Evolutionary conservation across 2,329 filamentous ascomycete genomes (phyloP).

Genomic region (Fusarium sublunatum): DNA sequence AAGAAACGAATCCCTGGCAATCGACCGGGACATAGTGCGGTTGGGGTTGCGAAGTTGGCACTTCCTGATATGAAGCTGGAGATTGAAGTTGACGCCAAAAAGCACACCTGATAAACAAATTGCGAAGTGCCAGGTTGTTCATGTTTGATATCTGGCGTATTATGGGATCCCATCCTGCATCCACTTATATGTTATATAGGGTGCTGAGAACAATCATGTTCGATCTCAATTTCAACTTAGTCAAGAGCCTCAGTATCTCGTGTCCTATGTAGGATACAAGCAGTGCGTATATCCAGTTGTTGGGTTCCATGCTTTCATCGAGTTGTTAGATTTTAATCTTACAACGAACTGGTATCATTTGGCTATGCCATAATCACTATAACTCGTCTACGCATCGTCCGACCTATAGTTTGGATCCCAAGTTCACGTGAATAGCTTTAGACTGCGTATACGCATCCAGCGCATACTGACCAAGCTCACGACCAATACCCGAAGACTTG

Average conservation of each 20-base stretch:
- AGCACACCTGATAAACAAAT: background rate
- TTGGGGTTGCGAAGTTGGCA: conserved; percentile 28
- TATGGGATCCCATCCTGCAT: too few relatives aligned
- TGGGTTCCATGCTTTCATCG: too few relatives aligned
- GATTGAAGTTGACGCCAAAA: conserved; percentile 40
- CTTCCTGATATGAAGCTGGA: conserved; percentile 38
- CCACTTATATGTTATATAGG: too few relatives aligned
- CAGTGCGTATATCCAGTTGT: too few relatives aligned
- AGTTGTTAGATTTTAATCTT: background rate
- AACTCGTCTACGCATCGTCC: background rate
- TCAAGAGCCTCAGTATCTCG: too few relatives aligned
- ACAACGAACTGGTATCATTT: conserved; percentile 24
- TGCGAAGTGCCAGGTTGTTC: conserved; percentile 24
- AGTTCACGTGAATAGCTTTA: conserved; percentile 44
- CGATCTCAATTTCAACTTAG: too few relatives aligned
- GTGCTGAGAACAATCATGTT: too few relatives aligned
- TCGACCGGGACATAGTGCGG: conserved; percentile 17
- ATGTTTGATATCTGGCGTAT: too few relatives aligned
- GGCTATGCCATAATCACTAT: background rate
- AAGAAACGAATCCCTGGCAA: conserved; percentile 30
- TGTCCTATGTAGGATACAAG: too few relatives aligned
- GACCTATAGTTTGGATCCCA: conserved; percentile 32
- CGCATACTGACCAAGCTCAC: conserved; percentile 44
- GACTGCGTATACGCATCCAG: conserved; percentile 45
- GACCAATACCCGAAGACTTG: conserved; percentile 42